phyloP scores from a whole-genome alignment of 257 asterid genomes.

The Nyctanthes arbortristis region DNA sequence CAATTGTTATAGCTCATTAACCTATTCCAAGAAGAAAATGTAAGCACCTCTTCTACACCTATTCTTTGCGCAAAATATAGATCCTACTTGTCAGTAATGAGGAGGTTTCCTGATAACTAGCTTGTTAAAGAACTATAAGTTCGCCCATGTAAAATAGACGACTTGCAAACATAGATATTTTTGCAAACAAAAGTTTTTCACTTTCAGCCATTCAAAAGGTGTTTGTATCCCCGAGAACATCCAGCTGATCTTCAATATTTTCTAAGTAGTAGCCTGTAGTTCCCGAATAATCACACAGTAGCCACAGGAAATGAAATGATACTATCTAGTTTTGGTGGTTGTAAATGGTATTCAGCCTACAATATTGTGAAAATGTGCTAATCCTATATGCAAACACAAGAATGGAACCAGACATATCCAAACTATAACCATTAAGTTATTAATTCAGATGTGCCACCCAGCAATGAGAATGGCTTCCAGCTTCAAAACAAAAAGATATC shows the following conservation, averaged over 20 bases:
- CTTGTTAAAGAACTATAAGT: slow-evolving; percentile 9
- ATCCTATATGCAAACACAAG: slow-evolving; percentile 11
- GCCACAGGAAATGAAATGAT: slow-evolving; percentile 15
- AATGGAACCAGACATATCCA: not conserved
- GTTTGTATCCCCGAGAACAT: slow-evolving; percentile 3
- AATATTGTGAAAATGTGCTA: not conserved
- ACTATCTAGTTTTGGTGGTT: not conserved
- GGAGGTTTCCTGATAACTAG: not conserved
- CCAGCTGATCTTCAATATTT: slow-evolving; percentile 17
- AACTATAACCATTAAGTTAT: not conserved
- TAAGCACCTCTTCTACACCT: slow-evolving; percentile 1
- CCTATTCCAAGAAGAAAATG: slow-evolving; percentile 2
- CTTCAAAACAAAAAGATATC: slow-evolving; percentile 12
- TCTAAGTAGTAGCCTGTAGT: not conserved
- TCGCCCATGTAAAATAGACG: slow-evolving; percentile 1
- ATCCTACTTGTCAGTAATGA: not conserved
- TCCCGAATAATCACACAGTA: slow-evolving; percentile 19
- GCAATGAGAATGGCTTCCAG: slow-evolving; percentile 9
- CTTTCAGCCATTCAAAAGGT: slow-evolving; percentile 8
- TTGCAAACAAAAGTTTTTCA: slow-evolving; percentile 10
- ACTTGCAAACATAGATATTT: slow-evolving; percentile 14
- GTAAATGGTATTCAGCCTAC: not conserved
- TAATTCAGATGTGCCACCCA: not conserved
- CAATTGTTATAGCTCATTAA: not conserved
- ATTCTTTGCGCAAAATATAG: not conserved